Evolutionary conservation across 441 rosid genomes (phyloP).

Genomic region (Cnidoscolus chayamansa): DNA sequence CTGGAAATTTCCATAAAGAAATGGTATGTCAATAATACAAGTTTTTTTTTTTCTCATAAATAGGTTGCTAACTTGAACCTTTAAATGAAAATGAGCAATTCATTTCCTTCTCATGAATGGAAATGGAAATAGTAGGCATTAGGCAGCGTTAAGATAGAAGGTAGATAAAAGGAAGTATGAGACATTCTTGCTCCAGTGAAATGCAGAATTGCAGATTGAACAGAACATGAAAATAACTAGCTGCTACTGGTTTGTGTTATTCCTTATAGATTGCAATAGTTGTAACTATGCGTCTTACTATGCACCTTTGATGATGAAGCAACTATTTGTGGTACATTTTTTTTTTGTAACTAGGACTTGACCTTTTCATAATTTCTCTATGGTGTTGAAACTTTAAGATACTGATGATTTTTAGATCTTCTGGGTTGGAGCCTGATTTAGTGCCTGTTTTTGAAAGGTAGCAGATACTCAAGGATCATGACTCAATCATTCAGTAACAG

Average conservation of each 20-base stretch:
- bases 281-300: background rate
- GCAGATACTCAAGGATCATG: slow-evolving; percentile 40
- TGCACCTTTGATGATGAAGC: background rate
- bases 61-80: background rate
- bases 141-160: background rate
- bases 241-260: background rate
- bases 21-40: background rate
- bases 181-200: background rate
- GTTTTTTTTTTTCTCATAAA: background rate
- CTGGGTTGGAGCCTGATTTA: slow-evolving; percentile 17
- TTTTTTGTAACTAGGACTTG: background rate
- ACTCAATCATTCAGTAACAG: slow-evolving; percentile 40
- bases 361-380: background rate
- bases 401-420: background rate
- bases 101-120: background rate
- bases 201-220: background rate
- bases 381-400: background rate
- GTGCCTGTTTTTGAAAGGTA: slow-evolving; percentile 19
- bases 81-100: too few relatives aligned
- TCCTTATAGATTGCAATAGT: background rate
- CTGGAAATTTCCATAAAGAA: background rate
- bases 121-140: background rate
- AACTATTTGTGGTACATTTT: background rate
- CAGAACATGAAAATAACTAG: background rate
- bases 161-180: background rate